Base-by-base conservation (phyloP, 352 stramenopile genomes). In the Globisporangium nagaii region DNA sequence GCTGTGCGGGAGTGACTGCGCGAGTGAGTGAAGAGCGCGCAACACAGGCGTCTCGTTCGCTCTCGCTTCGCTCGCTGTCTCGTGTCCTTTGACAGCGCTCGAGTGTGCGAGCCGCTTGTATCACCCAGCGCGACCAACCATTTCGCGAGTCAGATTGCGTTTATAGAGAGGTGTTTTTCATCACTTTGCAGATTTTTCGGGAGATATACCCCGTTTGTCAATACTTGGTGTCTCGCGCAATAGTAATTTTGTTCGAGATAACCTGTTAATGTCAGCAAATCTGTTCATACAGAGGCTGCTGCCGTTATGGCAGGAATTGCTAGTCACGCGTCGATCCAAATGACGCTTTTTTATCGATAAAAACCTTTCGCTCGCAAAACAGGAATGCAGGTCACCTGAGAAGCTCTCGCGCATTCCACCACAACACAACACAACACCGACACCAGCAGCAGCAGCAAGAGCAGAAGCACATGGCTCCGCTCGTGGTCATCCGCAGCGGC, bases 381-480 rank as follows among this genome's bases (percentile, higher is more conserved):
- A 32, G 37, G 43, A 50, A 13, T 50, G 43, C 7, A 37, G 15
- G 43, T 50, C 27, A 46, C 19, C 37, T 47, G 36, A 56, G 49
- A 56, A 57, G 24, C 45, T 54, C 27, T n/a, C 22, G 22, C n/a
- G 39, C n/a, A 45, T 11, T 28, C 5, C 20, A 5, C 4, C 4
- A 45, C 19, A 45, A n/a, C 5, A 4, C 6, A 7, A 19, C 13
- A 45, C 40, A 42, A 36, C 30, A 19, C 30, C 17, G n/a, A 43
- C 11, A 37, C 11, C 15, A 12, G 0, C 17, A 1, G 24, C 8
- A n/a, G n/a, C n/a, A n/a, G n/a, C n/a, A n/a, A n/a, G n/a, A n/a
- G n/a, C n/a, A n/a, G n/a, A n/a, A n/a, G n/a, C n/a, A n/a, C n/a
- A 92, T 90, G 82, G 79, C 82, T 42, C 66, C 82, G 63, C 64